These are phyloP conservation scores for Begonia fuchsioides DNA, from an alignment of 306 rosid species.

Conservation along the genomic window DNA sequence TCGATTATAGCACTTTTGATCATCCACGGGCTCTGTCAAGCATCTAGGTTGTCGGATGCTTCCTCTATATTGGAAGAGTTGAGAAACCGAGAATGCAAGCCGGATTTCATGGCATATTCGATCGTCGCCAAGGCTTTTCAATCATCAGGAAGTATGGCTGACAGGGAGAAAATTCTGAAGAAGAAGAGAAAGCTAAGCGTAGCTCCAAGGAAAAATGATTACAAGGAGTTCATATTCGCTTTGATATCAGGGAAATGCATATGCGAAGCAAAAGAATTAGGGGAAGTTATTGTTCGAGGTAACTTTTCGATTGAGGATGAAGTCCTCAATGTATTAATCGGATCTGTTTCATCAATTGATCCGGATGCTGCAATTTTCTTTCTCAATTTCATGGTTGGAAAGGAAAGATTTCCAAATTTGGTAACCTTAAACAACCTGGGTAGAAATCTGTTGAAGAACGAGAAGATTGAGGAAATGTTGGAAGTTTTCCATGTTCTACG, in stretches of 20 bases:
- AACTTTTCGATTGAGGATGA: conserved; percentile 63
- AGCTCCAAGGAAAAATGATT: conserved; percentile 62
- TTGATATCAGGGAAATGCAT: conserved; percentile 41
- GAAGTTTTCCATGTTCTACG: conserved; percentile 42
- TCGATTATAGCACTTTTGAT: conserved; percentile 52
- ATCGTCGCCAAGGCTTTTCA: conserved; percentile 47
- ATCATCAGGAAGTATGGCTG: conserved; percentile 34
- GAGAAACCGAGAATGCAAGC: conserved; percentile 57
- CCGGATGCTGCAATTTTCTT: conserved; percentile 43
- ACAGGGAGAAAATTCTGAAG: conserved; percentile 56
- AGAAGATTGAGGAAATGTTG: conserved; percentile 40
- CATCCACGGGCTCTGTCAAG: conserved; percentile 54
- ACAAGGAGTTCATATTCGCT: conserved; percentile 41
- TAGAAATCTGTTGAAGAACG: conserved; percentile 47
- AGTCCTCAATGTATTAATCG: conserved; percentile 59
- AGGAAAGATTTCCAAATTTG: conserved; percentile 51
- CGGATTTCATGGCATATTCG: conserved; percentile 87
- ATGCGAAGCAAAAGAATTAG: conserved; percentile 55
- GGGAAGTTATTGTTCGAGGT: conserved; percentile 55
- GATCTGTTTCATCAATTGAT: conserved; percentile 46
- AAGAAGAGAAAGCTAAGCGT: conserved; percentile 90
- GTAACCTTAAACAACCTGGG: conserved; percentile 46
- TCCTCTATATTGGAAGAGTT: conserved; percentile 44
- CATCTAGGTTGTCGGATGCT: conserved; percentile 44
- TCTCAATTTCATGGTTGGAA: conserved; percentile 50